phyloP scores from a whole-genome alignment of 768 basidiomycete genomes.

The Tubosaeta brunneosetosa region DNA sequence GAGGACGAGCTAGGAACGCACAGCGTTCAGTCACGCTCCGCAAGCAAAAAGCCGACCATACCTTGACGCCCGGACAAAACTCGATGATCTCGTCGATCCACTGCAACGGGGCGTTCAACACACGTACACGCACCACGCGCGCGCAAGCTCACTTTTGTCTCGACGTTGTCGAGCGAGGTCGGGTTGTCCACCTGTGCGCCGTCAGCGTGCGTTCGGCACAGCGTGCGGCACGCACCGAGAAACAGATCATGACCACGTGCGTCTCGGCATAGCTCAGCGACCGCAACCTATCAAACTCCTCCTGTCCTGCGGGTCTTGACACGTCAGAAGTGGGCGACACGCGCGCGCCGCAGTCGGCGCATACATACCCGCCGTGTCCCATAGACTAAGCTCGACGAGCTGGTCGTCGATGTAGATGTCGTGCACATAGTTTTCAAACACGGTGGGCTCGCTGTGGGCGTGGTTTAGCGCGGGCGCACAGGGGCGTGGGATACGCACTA shows the following conservation, averaged over 20 bases:
- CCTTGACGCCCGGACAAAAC: conserved; percentile 94
- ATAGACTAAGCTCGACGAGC: conserved; percentile 84
- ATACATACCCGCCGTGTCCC: conserved; percentile 90
- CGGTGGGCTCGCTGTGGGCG: conserved; percentile 72
- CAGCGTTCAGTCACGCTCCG: conserved; percentile 4
- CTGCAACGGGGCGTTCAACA: conserved; percentile 37
- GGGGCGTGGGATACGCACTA: conserved; percentile 54
- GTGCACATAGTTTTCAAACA: conserved; percentile 97
- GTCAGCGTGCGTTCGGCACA: not conserved
- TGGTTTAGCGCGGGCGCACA: not conserved
- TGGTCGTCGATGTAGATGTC: conserved; percentile 85
- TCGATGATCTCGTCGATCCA: conserved; percentile 93
- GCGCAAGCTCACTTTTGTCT: conserved; percentile 61
- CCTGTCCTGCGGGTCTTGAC: conserved; percentile 63
- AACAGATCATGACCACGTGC: conserved; percentile 94
- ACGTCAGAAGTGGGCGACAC: conserved; percentile 25
- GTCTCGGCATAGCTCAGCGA: conserved; percentile 97
- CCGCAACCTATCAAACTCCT: conserved; percentile 91
- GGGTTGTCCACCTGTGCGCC: conserved; percentile 79
- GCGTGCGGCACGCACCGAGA: conserved; percentile 57
- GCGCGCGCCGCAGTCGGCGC: not conserved
- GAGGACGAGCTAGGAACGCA: conserved; percentile 61
- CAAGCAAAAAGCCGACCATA: conserved; percentile 27
- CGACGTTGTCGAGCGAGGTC: conserved; percentile 93
- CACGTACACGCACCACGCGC: not conserved